Evolutionary conservation across 805 yeast genomes (phyloP).

Genomic region (Kluyveromyces wickerhamii): DNA sequence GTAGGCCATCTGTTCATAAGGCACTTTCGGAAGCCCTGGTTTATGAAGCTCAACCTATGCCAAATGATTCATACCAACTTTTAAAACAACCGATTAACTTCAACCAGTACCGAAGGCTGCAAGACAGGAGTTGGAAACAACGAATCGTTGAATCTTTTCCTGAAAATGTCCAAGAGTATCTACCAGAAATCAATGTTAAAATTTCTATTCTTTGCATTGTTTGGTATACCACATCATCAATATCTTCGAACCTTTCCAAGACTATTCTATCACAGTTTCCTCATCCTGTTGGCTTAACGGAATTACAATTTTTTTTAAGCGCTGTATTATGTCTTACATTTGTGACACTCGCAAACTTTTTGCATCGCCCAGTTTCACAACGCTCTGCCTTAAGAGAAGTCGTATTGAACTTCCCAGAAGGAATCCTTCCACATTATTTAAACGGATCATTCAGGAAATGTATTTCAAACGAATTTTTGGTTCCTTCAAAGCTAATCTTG

Average conservation of each 20-base stretch:
- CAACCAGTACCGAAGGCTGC: conserved; percentile 1
- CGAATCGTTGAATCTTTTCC: conserved; percentile 13
- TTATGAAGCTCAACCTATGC: conserved; percentile 2
- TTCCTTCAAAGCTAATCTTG: conserved; percentile 46
- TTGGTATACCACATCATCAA: conserved; percentile 78
- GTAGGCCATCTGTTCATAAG: conserved; percentile 8
- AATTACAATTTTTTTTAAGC: conserved; percentile 75
- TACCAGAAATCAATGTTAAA: conserved; percentile 34
- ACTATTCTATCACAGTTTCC: conserved; percentile 59
- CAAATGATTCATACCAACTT: neutral
- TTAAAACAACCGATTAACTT: neutral
- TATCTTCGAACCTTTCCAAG: conserved; percentile 77
- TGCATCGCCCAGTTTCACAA: conserved; percentile 35
- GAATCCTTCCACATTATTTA: conserved; percentile 28
- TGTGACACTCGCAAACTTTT: conserved; percentile 32
- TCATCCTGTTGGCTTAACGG: conserved; percentile 84
- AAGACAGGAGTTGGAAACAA: conserved; percentile 3
- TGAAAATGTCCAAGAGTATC: conserved; percentile 8
- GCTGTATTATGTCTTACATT: conserved; percentile 48
- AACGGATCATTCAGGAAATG: conserved; percentile 25
- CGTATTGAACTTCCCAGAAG: conserved; percentile 26
- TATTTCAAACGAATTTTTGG: conserved; percentile 36
- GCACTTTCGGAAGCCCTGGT: neutral
- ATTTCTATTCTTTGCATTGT: conserved; percentile 50
- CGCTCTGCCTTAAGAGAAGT: conserved; percentile 11